Evolutionary conservation across 108 stramenopile genomes (phyloP).

Genomic region (Nitzschia palea): DNA sequence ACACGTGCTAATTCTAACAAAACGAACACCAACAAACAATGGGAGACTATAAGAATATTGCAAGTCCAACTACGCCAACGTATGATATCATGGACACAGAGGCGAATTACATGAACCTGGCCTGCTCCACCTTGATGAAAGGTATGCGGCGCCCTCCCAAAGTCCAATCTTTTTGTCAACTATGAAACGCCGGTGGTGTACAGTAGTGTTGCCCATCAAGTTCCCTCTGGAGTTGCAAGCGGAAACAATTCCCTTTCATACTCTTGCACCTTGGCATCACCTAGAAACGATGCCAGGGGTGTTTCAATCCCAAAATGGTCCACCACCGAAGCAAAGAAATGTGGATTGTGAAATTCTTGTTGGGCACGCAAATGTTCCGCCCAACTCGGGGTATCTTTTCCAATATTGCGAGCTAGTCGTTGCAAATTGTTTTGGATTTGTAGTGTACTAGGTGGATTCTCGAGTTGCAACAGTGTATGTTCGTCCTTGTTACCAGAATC

Average conservation of each 20-base stretch:
- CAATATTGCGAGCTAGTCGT: not conserved
- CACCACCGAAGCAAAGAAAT: constrained; percentile 39
- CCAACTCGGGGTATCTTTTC: constrained; percentile 3
- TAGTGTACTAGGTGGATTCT: not conserved
- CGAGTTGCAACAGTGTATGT: not conserved
- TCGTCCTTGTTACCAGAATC: not conserved
- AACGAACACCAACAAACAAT: too few species aligned
- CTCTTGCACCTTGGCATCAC: not conserved
- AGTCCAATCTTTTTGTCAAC: too few species aligned
- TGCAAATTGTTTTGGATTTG: not conserved
- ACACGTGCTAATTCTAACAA: too few species aligned
- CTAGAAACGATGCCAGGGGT: constrained; percentile 9
- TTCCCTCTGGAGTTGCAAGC: not conserved
- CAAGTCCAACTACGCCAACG: too few species aligned
- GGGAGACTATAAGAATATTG: too few species aligned
- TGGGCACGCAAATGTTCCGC: constrained; percentile 30
- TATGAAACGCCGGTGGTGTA: too few species aligned
- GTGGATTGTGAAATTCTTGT: constrained; percentile 52
- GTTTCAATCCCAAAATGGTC: constrained; percentile 43
- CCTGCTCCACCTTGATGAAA: too few species aligned
- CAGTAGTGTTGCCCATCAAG: too few species aligned
- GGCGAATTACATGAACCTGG: too few species aligned
- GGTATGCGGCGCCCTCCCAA: too few species aligned
- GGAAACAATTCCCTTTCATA: not conserved
- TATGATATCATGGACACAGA: too few species aligned